These are phyloP conservation scores for Erythrophleum ivorense DNA, from an alignment of 331 rosid genomes.

Conservation along the genomic window DNA sequence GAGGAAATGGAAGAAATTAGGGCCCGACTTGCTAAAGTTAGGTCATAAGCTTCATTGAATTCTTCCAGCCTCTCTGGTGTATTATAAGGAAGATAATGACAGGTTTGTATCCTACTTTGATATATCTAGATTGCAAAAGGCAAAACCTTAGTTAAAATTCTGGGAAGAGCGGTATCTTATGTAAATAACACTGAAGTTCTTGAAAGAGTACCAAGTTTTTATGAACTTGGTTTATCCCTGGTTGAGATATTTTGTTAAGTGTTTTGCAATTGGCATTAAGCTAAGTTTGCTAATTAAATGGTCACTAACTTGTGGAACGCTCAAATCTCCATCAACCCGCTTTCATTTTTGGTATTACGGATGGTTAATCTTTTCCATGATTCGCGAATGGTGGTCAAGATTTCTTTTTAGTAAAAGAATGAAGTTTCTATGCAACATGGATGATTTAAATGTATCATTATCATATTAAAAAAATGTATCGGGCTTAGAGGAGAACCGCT, in stretches of 20 bases:
- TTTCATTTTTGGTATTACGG: background rate
- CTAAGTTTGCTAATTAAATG: background rate
- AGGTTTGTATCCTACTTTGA: conserved; percentile 29
- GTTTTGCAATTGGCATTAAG: background rate
- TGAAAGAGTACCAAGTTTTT: conserved; percentile 18
- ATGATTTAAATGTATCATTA: background rate
- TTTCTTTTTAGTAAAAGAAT: background rate
- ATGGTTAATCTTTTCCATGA: background rate
- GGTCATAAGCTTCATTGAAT: conserved; percentile 54
- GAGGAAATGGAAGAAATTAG: conserved; percentile 82
- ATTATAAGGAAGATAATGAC: conserved; percentile 37
- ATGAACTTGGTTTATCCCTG: conserved; percentile 15
- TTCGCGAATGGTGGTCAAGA: background rate
- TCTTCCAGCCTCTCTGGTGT: conserved; percentile 33
- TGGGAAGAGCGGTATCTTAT: conserved; percentile 27
- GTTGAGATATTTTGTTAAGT: background rate
- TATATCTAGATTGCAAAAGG: conserved; percentile 34
- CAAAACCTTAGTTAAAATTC: conserved; percentile 1
- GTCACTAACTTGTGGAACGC: background rate
- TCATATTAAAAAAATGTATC: no score
- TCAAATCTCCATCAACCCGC: background rate
- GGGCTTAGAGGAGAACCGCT: background rate
- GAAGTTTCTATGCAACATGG: background rate
- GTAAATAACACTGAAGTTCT: conserved; percentile 41
- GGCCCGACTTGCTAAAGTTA: conserved; percentile 82